A percentile compares a stretch with the other conserved stretches of the same genome.
Evolutionary conservation across 2,329 filamentous ascomycete species (phyloP).

Genomic region (Decorospora gaudefroyi): DNA sequence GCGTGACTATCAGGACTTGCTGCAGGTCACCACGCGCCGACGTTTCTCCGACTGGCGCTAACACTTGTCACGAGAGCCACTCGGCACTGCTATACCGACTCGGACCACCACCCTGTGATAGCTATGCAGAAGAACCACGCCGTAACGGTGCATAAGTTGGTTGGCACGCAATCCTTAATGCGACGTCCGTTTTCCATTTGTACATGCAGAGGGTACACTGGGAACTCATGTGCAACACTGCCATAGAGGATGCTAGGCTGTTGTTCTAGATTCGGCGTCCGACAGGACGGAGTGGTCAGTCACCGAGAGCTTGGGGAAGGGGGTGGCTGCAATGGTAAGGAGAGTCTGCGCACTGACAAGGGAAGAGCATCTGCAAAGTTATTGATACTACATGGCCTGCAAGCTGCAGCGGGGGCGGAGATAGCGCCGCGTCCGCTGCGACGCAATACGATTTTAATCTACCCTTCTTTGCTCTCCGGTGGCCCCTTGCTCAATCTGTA

Average conservation of each 20-base stretch:
- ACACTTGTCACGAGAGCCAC: slow-evolving; percentile 16
- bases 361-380: too few species aligned
- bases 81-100: slow-evolving; percentile 5
- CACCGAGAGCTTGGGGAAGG: too few species aligned
- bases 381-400: too few species aligned
- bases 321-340: background rate
- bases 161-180: slow-evolving; percentile 2
- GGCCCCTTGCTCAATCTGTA: slow-evolving; percentile 1
- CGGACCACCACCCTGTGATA: background rate
- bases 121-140: slow-evolving; percentile 4
- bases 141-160: slow-evolving; percentile 9
- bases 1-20: slow-evolving; percentile 29
- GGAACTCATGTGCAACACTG: too few species aligned
- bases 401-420: too few species aligned
- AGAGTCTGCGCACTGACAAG: background rate
- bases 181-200: slow-evolving; percentile 4
- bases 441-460: background rate
- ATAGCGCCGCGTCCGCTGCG: background rate
- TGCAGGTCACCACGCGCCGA: slow-evolving; percentile 21
- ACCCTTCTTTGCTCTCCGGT: background rate
- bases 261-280: too few species aligned
- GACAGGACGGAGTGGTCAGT: too few species aligned
- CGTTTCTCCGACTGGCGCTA: slow-evolving; percentile 25
- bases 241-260: too few species aligned
- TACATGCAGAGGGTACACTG: too few species aligned